Percentiles rank a stretch among this genome's conserved stretches.
These are phyloP conservation scores for Solanum medicagineum DNA, from an alignment of 257 asterid species.

Conservation along the genomic window DNA sequence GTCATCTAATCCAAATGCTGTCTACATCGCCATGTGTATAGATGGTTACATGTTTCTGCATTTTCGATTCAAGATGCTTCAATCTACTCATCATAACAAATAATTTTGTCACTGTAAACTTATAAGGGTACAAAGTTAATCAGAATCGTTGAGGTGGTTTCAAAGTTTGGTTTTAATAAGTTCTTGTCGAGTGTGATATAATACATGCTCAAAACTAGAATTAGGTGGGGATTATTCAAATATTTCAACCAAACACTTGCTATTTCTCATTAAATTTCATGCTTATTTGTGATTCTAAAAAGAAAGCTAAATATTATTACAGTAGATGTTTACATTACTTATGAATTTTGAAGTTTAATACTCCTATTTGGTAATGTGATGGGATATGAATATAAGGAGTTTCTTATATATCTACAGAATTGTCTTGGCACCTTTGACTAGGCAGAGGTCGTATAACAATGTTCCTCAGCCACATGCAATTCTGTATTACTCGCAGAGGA, in stretches of 20 bases:
- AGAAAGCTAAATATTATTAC: background rate
- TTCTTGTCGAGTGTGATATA: too few relatives aligned
- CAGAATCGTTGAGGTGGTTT: too few relatives aligned
- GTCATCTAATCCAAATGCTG: background rate
- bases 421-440: slow-evolving; percentile 3
- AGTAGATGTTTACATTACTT: too few relatives aligned
- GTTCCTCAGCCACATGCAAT: slow-evolving; percentile 11
- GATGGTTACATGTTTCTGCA: background rate
- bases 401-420: background rate
- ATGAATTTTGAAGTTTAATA: background rate
- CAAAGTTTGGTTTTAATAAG: too few relatives aligned
- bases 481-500: slow-evolving; percentile 5
- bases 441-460: background rate
- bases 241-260: background rate
- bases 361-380: background rate
- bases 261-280: background rate
- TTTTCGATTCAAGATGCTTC: background rate
- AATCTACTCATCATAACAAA: too few relatives aligned
- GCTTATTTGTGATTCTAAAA: background rate
- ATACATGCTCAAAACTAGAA: too few relatives aligned
- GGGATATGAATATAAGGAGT: background rate
- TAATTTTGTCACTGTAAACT: too few relatives aligned
- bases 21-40: background rate
- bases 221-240: too few relatives aligned
- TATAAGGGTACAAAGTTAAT: too few relatives aligned